Evolutionary conservation across 177 flowering plant species (phyloP).

Genomic region (Telopea speciosissima): DNA sequence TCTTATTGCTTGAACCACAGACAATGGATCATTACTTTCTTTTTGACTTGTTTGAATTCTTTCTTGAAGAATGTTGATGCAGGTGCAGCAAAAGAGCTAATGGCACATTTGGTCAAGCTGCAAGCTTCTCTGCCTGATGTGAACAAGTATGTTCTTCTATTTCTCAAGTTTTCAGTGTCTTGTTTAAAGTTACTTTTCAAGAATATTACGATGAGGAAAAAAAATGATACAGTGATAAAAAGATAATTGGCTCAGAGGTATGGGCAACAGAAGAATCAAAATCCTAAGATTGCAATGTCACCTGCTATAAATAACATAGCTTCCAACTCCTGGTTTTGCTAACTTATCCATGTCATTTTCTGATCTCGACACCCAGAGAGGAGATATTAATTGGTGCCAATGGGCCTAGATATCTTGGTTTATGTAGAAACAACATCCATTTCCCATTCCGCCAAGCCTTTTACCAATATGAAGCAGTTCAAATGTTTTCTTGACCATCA

Average conservation of each 20-base stretch:
- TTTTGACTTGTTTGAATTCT: slow-evolving; percentile 14
- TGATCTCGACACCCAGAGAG: neutral
- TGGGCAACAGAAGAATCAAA: neutral
- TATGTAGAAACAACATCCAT: no score
- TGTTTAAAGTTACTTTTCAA: neutral
- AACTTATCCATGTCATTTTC: neutral
- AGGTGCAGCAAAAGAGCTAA: slow-evolving; percentile 87
- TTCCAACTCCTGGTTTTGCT: neutral
- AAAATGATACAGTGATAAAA: no score
- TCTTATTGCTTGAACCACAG: neutral
- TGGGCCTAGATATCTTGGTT: no score
- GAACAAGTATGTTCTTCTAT: slow-evolving; percentile 47
- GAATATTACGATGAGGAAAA: neutral
- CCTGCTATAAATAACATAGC: neutral
- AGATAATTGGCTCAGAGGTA: neutral
- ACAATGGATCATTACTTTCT: neutral
- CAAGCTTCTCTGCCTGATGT: slow-evolving; percentile 76
- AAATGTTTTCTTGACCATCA: no score
- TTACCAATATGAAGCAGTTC: neutral
- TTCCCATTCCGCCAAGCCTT: neutral
- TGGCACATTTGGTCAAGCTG: slow-evolving; percentile 79
- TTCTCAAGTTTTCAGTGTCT: neutral
- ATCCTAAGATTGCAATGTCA: neutral
- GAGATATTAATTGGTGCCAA: neutral
- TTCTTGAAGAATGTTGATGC: slow-evolving; percentile 88